These are phyloP conservation scores for Aspergillus sp. DNA, from an alignment of 2,329 filamentous ascomycete species.

Conservation along the genomic window DNA sequence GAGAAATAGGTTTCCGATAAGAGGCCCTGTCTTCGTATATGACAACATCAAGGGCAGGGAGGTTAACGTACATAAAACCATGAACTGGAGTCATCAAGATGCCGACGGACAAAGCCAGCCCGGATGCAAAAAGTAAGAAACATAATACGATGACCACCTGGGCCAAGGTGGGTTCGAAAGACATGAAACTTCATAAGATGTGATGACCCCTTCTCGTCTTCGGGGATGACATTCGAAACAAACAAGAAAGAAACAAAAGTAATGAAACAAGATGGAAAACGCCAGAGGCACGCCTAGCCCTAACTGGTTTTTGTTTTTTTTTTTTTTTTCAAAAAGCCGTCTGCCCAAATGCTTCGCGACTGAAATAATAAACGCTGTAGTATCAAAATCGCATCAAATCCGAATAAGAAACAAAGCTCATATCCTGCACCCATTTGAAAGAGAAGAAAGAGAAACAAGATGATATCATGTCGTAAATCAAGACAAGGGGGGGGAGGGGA, in stretches of 20 bases:
- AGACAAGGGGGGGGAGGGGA: conserved; percentile 16
- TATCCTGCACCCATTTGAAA: conserved; percentile 19
- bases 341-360: conserved; percentile 28
- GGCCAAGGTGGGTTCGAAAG: conserved; percentile 22
- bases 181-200: conserved; percentile 31
- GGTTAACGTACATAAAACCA: conserved; percentile 47
- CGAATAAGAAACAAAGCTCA: conserved; percentile 12
- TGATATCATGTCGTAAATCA: conserved; percentile 29
- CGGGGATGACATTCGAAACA: conserved; percentile 3
- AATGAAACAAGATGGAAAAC: conserved; percentile 22
- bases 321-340: conserved; percentile 19
- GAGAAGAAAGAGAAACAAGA: conserved; percentile 8
- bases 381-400: conserved; percentile 18
- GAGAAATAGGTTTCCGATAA: conserved; percentile 42
- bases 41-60: conserved; percentile 37
- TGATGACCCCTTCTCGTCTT: conserved; percentile 25
- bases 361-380: conserved; percentile 16
- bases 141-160: conserved; percentile 24
- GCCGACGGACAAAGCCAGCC: conserved; percentile 31
- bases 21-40: conserved; percentile 32
- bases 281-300: conserved; percentile 29
- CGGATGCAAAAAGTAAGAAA: conserved; percentile 28
- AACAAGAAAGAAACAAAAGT: conserved; percentile 12
- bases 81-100: conserved; percentile 28
- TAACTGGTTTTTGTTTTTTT: conserved; percentile 20